These are phyloP conservation scores for Solidago caesia DNA, from an alignment of 129 eudicot species.

Conservation along the genomic window DNA sequence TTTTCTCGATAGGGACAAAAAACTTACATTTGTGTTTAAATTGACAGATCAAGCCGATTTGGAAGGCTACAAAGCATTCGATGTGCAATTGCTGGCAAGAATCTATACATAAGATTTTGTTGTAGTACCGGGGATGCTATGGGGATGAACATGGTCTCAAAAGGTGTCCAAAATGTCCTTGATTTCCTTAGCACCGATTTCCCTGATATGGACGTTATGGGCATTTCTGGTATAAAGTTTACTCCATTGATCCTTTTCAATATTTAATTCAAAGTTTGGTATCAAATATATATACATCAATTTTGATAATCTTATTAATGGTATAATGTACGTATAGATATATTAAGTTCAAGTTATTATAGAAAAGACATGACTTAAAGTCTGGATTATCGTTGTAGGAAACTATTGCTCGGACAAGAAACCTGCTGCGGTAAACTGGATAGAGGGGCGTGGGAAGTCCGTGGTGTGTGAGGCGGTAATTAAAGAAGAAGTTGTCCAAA, in stretches of 20 bases:
- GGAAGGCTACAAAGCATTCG: slow-evolving; percentile 60
- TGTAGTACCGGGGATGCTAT: slow-evolving; percentile 78
- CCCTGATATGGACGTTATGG: slow-evolving; percentile 76
- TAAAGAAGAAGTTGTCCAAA: slow-evolving; percentile 55
- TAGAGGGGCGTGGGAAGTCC: slow-evolving; percentile 69
- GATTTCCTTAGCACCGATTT: slow-evolving; percentile 55
- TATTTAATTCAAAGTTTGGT: not conserved
- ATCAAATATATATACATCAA: not conserved
- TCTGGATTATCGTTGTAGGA: slow-evolving; percentile 32
- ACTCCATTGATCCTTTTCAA: not conserved
- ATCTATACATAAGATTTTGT: slow-evolving; percentile 58
- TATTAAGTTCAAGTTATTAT: not conserved
- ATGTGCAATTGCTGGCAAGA: slow-evolving; percentile 74
- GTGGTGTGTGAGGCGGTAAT: slow-evolving; percentile 78
- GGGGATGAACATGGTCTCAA: slow-evolving; percentile 88
- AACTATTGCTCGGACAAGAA: slow-evolving; percentile 73
- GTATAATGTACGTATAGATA: not conserved
- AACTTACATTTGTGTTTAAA: not conserved
- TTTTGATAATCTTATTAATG: not conserved
- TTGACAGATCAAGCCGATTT: slow-evolving; percentile 66
- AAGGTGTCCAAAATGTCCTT: slow-evolving; percentile 73
- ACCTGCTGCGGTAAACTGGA: slow-evolving; percentile 78
- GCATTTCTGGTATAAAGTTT: slow-evolving; percentile 53
- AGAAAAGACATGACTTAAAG: not conserved
- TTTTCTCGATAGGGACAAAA: not conserved